Evolutionary conservation across 148 eudicot species (phyloP), one percentile per base, ranked within the genome.

Genomic region (Rhododendron ovatum): DNA sequence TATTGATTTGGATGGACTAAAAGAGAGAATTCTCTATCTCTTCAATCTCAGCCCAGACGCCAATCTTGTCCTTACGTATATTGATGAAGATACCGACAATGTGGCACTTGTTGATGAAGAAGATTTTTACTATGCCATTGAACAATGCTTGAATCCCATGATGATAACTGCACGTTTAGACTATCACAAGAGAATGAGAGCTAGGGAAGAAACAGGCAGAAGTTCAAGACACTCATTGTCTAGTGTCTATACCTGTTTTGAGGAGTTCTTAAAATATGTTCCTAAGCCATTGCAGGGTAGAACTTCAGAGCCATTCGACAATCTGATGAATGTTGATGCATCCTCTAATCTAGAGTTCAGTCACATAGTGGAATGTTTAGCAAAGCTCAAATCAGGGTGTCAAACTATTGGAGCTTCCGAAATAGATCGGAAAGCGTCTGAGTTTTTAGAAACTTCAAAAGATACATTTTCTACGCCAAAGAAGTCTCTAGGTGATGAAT

Each of bases 91-190:
- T 76, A 75, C 65, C 35, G 98, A 96, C 90, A 59, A 85, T 14
- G 93, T 96, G 50, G 87, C 95, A 13, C 95, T 96, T 81, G 96
- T 75, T 33, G 94, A 93, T 51, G 93, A 96, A 73, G 94, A 92
- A 59, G 98, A 96, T 88, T 88, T 96, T 20, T 86, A 78, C 73
- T 98, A 96, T 90, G 91, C 92, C 6, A 82, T 92, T 79, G 89
- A 63, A 37, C 98, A 96, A 85, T 90, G 83, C 59, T 85, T 94
- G 69, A 86, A 96, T 88, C 98, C 98, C 26, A 83, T 94, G 74
- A 89, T 98, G 89, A 90, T 96, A 20, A 90, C 88, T 86, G 95
- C 91, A 57, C 86, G 47, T 63, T 65, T 91, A 78, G 89, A 63
- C 69, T 22, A 24, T 24, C 69, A 6, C 9, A 22, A 22, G 69